phyloP scores from a whole-genome alignment of 257 asterid genomes.

The Sherardia arvensis region DNA sequence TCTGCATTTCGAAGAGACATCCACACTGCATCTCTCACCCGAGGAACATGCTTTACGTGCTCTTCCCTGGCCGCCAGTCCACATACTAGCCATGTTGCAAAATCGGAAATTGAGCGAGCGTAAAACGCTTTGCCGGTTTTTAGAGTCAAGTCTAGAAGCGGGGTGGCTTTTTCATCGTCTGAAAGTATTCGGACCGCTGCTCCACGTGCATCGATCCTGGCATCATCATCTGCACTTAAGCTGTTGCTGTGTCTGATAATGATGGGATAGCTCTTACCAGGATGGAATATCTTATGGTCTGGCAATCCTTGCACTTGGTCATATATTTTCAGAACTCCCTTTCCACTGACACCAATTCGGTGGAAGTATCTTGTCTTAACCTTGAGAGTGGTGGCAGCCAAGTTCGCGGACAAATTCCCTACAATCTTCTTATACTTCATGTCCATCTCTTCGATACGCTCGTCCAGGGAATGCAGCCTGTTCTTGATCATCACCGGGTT shows the following conservation, averaged over 20 bases:
- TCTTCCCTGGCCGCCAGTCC: slow-evolving; percentile 74
- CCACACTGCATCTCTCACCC: slow-evolving; percentile 80
- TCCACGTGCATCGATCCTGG: slow-evolving; percentile 71
- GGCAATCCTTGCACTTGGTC: slow-evolving; percentile 56
- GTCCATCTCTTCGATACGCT: slow-evolving; percentile 87
- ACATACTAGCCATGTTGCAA: slow-evolving; percentile 77
- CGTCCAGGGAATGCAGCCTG: slow-evolving; percentile 57
- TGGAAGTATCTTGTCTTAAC: slow-evolving; percentile 67
- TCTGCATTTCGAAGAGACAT: slow-evolving; percentile 55
- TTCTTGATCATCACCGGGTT: slow-evolving; percentile 66
- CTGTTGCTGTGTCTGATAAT: slow-evolving; percentile 75
- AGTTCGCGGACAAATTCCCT: slow-evolving; percentile 66
- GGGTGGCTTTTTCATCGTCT: slow-evolving; percentile 18
- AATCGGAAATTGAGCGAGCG: slow-evolving; percentile 69
- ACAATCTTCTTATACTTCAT: slow-evolving; percentile 57
- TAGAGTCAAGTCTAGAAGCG: slow-evolving; percentile 62
- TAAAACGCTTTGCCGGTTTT: slow-evolving; percentile 79
- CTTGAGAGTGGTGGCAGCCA: slow-evolving; percentile 76
- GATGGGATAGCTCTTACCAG: slow-evolving; percentile 47
- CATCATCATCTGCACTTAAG: slow-evolving; percentile 82
- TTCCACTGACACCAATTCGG: slow-evolving; percentile 62
- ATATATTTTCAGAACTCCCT: slow-evolving; percentile 43
- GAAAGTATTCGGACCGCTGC: slow-evolving; percentile 59
- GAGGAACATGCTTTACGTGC: slow-evolving; percentile 62
- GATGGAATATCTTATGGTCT: slow-evolving; percentile 43